Evolutionary conservation across 495 filamentous ascomycete genomes (phyloP), one percentile per base, ranked within the genome.

Genomic region (Neurospora sp.): DNA sequence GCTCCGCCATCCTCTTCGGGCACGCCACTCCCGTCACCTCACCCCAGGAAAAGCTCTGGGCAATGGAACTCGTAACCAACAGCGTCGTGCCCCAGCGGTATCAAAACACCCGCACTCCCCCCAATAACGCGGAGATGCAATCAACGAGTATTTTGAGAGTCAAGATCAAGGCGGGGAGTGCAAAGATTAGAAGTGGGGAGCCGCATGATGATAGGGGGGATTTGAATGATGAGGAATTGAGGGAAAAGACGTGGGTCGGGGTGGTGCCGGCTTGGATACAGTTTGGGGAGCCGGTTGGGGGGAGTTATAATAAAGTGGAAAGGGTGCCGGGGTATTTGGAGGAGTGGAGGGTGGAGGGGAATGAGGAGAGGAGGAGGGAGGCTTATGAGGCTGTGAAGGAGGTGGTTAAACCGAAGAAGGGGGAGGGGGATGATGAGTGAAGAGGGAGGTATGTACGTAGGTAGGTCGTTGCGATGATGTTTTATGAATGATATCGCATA

Each of bases 21-120:
- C 88, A 90, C 78, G 95, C 92, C 14, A 82, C 77, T 2, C 78
- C 92, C 11, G 93, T 97, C 27, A 87, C 86, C 18, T 88, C n/a
- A 90, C 72, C 78, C 81, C 3, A 88, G 8, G 94, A 97, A 80
- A 94, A 95, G 79, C 80, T 92, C 7, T 97, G 88, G 84, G 95
- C 94, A 2, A 92, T 98, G 91, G 82, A 91, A 74, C 82, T 93
- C 31, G 89, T 98, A 75, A 97, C 95, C 6, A 87, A 97, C 79
- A 85, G 86, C 9, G 88, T 96, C 7, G 86, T 95, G 3, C 82
- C 87, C 1, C 80, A 84, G 18, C 91, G 94, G 11, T 97, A 93
- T 90, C 82, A 83, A 7, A 82, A 92, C 78, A 87, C 91, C 12
- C 88, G 94, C 4, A 82, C 89, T 10, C 94, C 94, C 16, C 93